Evolutionary conservation across 306 rosid species (phyloP), one percentile per base, ranked within the genome.

Genomic region (Canavalia gladiata): DNA sequence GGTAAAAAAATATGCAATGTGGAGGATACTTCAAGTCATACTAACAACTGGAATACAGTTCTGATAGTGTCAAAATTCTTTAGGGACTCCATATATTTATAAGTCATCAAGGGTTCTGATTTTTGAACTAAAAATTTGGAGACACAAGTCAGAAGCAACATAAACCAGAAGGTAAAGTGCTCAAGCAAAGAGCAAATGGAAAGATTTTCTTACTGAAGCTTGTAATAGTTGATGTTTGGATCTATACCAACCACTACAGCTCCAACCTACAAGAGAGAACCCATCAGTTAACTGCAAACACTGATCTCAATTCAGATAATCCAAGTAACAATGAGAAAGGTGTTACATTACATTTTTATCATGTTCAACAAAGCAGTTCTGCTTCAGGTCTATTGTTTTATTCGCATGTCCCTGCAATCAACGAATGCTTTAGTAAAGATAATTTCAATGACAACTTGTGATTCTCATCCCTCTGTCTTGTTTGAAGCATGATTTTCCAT

Each of bases 211-310:
- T 90, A 95, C 99, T 93, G 97, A 85, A 95, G 97, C 88, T 95
- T 95, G 93, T 91, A 91, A 88, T 93, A 93, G 91, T 93, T 95
- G 28, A 95, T 89, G 83, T 82, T 68, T 54, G 84, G 98, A 85
- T 93, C 99, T 78, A 93, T 13, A 74, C 99, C 99, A 77, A 95
- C 99, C 84, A 95, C 93, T 5, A 95, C 99, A 76, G 99, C 99
- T 84, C 98, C 99, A 82, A 95, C 98, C 98, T 95, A 94, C 74
- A 68, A 81, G 76, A 2, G 72, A 49, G 84, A 86, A 80, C 71
- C 62, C 50, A 3, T 68, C 72, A 83, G 42, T 83, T 75, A 83
- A 84, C 50, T 29, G 47, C 46, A 59, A 34, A 85, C 75, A 57
- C 65, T 51, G 71, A 71, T 41, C 72, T 41, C 50, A 72, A 76